phyloP scores from a whole-genome alignment of 176 grass and related monocot genomes.

The Aegilops speltoides region DNA sequence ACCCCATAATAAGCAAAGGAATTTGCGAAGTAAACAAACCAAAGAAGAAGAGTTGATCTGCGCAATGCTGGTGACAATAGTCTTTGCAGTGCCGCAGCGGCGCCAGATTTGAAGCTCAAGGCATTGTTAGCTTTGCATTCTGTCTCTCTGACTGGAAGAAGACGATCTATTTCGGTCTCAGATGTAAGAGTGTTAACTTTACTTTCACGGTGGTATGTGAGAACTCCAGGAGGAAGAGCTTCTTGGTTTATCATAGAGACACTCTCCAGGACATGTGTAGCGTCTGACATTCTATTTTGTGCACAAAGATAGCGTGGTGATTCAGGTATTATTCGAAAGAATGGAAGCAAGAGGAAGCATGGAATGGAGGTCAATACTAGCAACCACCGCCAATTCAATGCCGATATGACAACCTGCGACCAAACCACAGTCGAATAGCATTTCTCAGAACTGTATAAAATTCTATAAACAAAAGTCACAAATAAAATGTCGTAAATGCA shows the following conservation, averaged over 20 bases:
- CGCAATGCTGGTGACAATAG: slow-evolving; percentile 50
- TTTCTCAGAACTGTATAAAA: neutral
- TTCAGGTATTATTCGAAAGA: slow-evolving; percentile 52
- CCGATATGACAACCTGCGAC: slow-evolving; percentile 44
- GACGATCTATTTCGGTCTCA: slow-evolving; percentile 13
- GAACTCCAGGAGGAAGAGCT: slow-evolving; percentile 58
- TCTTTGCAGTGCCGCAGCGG: slow-evolving; percentile 24
- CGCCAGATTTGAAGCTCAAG: slow-evolving; percentile 13
- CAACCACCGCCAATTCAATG: slow-evolving; percentile 64
- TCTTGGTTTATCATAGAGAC: slow-evolving; percentile 47
- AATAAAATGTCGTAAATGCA: neutral
- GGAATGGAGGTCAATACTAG: slow-evolving; percentile 59
- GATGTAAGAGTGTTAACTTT: slow-evolving; percentile 27
- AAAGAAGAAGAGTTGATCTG: slow-evolving; percentile 68
- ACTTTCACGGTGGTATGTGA: slow-evolving; percentile 26
- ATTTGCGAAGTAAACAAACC: slow-evolving; percentile 69
- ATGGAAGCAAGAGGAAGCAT: slow-evolving; percentile 50
- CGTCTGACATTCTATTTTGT: slow-evolving; percentile 41
- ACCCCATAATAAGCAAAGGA: slow-evolving; percentile 76
- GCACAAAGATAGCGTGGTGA: slow-evolving; percentile 68
- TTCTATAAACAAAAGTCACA: neutral
- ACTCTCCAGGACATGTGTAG: slow-evolving; percentile 50
- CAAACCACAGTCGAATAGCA: neutral
- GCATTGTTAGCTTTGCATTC: neutral
- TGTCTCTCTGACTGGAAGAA: slow-evolving; percentile 33